Evolutionary conservation across 306 rosid species (phyloP), one percentile per base, ranked within the genome.

Genomic region (Coriaria nepalensis): DNA sequence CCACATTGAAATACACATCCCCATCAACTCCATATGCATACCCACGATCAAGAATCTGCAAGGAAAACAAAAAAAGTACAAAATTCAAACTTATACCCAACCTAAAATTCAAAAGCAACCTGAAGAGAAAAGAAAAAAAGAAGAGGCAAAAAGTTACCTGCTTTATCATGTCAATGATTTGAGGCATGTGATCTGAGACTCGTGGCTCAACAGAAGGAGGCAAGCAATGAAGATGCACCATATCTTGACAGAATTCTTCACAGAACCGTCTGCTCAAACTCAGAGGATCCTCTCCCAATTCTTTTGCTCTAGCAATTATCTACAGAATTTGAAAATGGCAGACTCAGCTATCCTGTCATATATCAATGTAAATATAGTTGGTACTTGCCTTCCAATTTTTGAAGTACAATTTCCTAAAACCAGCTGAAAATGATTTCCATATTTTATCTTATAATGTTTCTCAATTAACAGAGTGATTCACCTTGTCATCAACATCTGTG

Each of bases 401-500:
- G 38, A 9, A 46, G 49, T 50, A 60, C 45, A n/a, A n/a, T n/a
- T n/a, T n/a, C n/a, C n/a, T n/a, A n/a, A n/a, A n/a, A n/a, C n/a
- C n/a, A n/a, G n/a, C n/a, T n/a, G n/a, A n/a, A n/a, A n/a, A n/a
- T n/a, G n/a, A n/a, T n/a, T n/a, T n/a, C n/a, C n/a, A n/a, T n/a
- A n/a, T n/a, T n/a, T n/a, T n/a, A n/a, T n/a, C n/a, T n/a, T n/a
- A n/a, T n/a, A 44, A 56, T 44, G 42, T 4, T 33, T 33, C 44
- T 15, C 43, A 32, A 13, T 5, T 33, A 47, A 63, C 13, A 60
- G 60, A 54, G 47, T 35, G 66, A 70, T 80, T 71, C 40, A 85
- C 98, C 76, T 90, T 90, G 68, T 90, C 95, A 66, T 90, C 95
- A 4, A 90, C 92, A 56, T 90, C 98, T n/a, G 98, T 90, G 66